phyloP scores from a whole-genome alignment of 2,329 filamentous ascomycete species.

The Colletotrichum gigasporum region DNA sequence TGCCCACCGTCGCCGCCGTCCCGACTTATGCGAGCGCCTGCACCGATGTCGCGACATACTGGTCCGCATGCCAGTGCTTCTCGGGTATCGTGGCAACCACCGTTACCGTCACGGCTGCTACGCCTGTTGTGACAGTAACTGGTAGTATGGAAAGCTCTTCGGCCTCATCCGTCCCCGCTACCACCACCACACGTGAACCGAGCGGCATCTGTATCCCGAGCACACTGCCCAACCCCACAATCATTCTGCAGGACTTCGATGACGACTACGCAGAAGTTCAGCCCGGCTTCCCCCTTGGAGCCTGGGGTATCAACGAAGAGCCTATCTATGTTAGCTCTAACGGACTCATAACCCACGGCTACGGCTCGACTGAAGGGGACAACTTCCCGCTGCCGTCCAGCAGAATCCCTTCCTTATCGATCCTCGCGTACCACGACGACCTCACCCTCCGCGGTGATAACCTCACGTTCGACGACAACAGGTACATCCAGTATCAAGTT shows the following conservation, averaged over 20 bases:
- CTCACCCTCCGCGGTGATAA: not conserved
- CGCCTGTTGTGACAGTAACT: slow-evolving; percentile 11
- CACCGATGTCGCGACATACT: slow-evolving; percentile 24
- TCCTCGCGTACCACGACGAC: not conserved
- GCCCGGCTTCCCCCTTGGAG: no score
- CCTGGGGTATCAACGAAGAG: not conserved
- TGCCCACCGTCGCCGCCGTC: not conserved
- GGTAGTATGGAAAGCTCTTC: not conserved
- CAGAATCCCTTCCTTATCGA: not conserved
- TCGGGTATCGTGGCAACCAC: slow-evolving; percentile 27
- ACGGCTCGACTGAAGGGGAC: no score
- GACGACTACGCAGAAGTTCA: no score
- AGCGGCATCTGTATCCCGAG: no score
- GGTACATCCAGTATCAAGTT: not conserved
- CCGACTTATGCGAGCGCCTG: slow-evolving; percentile 33
- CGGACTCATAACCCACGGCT: not conserved
- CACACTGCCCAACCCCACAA: not conserved
- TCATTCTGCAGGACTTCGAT: not conserved
- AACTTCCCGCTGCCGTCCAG: not conserved
- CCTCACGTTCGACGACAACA: not conserved
- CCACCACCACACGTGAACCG: no score
- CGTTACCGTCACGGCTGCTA: slow-evolving; percentile 26
- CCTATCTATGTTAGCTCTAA: not conserved
- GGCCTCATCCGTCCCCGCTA: not conserved
- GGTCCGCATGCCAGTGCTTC: slow-evolving; percentile 36